Conservation (phyloP, 805 yeast genomes). For the Kazachstania africana region DNA sequence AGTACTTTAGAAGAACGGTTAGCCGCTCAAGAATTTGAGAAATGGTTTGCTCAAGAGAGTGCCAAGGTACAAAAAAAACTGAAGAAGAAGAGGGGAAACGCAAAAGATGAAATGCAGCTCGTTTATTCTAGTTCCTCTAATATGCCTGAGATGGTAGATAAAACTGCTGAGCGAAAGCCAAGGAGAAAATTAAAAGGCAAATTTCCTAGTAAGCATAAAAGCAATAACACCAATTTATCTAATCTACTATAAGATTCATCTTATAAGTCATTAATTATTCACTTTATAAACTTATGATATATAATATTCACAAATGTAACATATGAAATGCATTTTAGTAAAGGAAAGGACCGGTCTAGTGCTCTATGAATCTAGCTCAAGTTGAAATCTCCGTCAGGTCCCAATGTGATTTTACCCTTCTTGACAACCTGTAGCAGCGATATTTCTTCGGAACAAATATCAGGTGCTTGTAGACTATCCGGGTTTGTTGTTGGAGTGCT, state of each 20-base stretch:
- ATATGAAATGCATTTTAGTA: too few relatives aligned
- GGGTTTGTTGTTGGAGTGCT: too few relatives aligned
- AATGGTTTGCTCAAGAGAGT: slow-evolving; percentile 81
- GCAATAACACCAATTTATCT: not conserved
- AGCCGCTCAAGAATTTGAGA: slow-evolving; percentile 73
- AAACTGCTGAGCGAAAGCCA: slow-evolving; percentile 1
- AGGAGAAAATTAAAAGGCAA: slow-evolving; percentile 12
- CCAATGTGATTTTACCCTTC: too few relatives aligned
- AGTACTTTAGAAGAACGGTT: slow-evolving; percentile 49
- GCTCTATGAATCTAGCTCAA: too few relatives aligned
- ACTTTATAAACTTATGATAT: too few relatives aligned
- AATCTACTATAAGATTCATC: not conserved
- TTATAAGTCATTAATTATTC: too few relatives aligned
- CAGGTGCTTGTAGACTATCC: too few relatives aligned
- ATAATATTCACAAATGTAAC: not conserved
- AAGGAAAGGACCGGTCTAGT: too few relatives aligned
- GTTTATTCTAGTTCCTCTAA: slow-evolving; percentile 11
- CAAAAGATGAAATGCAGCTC: slow-evolving; percentile 6
- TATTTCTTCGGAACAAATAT: too few relatives aligned
- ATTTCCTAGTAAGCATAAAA: slow-evolving; percentile 7
- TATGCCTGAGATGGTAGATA: slow-evolving; percentile 9
- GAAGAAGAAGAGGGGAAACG: slow-evolving; percentile 4
- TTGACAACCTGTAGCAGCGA: too few relatives aligned
- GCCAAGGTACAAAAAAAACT: slow-evolving; percentile 42
- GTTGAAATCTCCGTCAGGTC: too few relatives aligned